phyloP scores from a whole-genome alignment of 2,329 filamentous ascomycete genomes.

The Arthrocladium fulminans region DNA sequence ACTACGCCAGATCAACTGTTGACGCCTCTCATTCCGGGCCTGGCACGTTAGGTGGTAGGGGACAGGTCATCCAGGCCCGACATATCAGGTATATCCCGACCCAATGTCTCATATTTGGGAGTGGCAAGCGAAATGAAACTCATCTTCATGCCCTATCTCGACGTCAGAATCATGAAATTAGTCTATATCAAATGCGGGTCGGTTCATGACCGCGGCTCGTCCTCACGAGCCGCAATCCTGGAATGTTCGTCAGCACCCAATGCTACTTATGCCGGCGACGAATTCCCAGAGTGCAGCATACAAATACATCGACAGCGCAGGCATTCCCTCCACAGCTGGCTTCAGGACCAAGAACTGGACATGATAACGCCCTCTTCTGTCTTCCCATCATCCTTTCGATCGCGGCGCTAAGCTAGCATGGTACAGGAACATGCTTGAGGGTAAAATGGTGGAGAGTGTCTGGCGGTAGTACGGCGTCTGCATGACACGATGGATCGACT shows the following conservation, averaged over 20 bases:
- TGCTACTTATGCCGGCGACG: slow-evolving; percentile 26
- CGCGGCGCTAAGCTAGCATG: slow-evolving; percentile 34
- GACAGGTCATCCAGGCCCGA: slow-evolving; percentile 21
- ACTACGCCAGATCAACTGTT: slow-evolving; percentile 23
- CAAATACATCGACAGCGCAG: slow-evolving; percentile 36
- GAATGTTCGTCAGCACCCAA: slow-evolving; percentile 39
- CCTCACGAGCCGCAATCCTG: slow-evolving; percentile 28
- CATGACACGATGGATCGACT: slow-evolving; percentile 31
- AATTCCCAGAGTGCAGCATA: slow-evolving; percentile 23
- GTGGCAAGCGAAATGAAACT: slow-evolving; percentile 38
- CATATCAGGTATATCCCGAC: slow-evolving; percentile 35
- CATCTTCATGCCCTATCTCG: slow-evolving; percentile 36
- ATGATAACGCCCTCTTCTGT: slow-evolving; percentile 36
- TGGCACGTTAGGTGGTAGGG: background rate
- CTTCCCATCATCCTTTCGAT: slow-evolving; percentile 34
- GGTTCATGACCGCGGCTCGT: slow-evolving; percentile 37
- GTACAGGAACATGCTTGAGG: slow-evolving; percentile 37
- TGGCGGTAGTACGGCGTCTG: slow-evolving; percentile 38
- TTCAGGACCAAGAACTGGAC: slow-evolving; percentile 34
- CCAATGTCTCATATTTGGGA: slow-evolving; percentile 37
- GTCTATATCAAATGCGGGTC: slow-evolving; percentile 35
- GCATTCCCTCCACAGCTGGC: slow-evolving; percentile 34
- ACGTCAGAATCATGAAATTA: slow-evolving; percentile 34
- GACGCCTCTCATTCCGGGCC: background rate
- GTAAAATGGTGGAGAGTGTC: slow-evolving; percentile 38